These are phyloP conservation scores for Vitis labrusca DNA, from an alignment of 164 flowering plant genomes.

Conservation along the genomic window DNA sequence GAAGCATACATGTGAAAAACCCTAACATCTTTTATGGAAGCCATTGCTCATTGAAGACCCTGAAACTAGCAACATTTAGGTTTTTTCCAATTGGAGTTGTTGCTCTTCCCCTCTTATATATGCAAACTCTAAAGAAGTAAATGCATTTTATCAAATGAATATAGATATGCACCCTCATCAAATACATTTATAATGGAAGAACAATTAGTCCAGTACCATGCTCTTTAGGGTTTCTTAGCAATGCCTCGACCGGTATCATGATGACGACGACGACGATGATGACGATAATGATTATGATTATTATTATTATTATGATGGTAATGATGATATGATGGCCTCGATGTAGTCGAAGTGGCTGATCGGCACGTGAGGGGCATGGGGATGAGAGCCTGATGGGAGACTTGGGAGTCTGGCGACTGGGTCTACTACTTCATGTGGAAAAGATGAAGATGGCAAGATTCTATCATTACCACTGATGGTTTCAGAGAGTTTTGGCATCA, in stretches of 20 bases:
- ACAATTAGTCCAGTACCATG: neutral
- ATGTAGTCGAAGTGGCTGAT: slow-evolving; percentile 28
- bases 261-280: slow-evolving; percentile 14
- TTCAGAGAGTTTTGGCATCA: slow-evolving; percentile 31
- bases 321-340: slow-evolving; percentile 30
- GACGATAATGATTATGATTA: slow-evolving; percentile 27
- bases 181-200: too few relatives aligned
- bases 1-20: slow-evolving; percentile 11
- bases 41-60: slow-evolving; percentile 21
- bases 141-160: slow-evolving; percentile 6
- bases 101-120: slow-evolving; percentile 11
- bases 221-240: slow-evolving; percentile 24
- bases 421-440: slow-evolving; percentile 21
- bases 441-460: slow-evolving; percentile 19
- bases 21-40: neutral
- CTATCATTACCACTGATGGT: slow-evolving; percentile 19
- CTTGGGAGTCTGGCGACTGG: slow-evolving; percentile 13
- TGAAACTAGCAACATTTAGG: slow-evolving; percentile 27
- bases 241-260: too few relatives aligned
- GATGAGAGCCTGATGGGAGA: slow-evolving; percentile 16
- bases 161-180: neutral
- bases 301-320: slow-evolving; percentile 27
- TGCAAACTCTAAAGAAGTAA: slow-evolving; percentile 5
- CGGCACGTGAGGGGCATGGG: slow-evolving; percentile 3
- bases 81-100: slow-evolving; percentile 5